Base-by-base conservation (phyloP, 768 basidiomycete genomes). In the Lactarius pseudohatsudake region DNA sequence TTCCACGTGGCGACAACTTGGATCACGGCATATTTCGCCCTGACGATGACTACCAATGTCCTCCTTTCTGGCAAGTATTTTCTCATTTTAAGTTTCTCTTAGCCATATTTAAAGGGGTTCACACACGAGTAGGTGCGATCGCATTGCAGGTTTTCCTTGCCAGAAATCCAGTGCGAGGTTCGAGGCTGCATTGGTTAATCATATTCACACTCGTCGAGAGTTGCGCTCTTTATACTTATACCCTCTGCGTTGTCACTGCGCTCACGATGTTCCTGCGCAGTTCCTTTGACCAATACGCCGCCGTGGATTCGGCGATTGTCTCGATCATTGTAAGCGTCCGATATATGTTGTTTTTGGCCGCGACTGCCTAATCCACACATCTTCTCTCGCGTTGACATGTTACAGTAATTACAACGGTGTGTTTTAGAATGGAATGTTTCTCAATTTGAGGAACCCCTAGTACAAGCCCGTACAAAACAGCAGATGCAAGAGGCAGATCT, bases 201-300 rank as follows among this genome's bases (percentile, higher is more conserved):
- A 30, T 57, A 36, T 43, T 61, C 7, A 16, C 43, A 20, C 20
- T 66, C 13, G 10, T 61, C 4, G 65, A 66, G 60, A 66, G 60
- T 36, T 47, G 65, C 36, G 55, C 60, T 9, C 7, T 66, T 36
- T 66, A 66, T 20, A 55, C 60, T 36, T 66, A 66, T 20, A 55
- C 60, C 16, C 2, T 61, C 4, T 28, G 55, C 32, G 34, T 61
- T 13, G n/a, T 38, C 43, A 36, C 65, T 0, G 55, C 28, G 22
- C 60, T 66, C 20, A 16, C 7, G 16, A n/a, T 59, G 34, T 61
- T 61, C 55, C 36, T 65, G 3, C 3, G 41, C 28, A 13, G 26
- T 13, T 38, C 34, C 11, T 34, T 45, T n/a, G 65, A 34, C 3
- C 59, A 61, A 22, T 61, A 40, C 26, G 16, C 22, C 2, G 60